phyloP scores from a whole-genome alignment of 2,329 filamentous ascomycete genomes.

The Xylaria hypoxylon region DNA sequence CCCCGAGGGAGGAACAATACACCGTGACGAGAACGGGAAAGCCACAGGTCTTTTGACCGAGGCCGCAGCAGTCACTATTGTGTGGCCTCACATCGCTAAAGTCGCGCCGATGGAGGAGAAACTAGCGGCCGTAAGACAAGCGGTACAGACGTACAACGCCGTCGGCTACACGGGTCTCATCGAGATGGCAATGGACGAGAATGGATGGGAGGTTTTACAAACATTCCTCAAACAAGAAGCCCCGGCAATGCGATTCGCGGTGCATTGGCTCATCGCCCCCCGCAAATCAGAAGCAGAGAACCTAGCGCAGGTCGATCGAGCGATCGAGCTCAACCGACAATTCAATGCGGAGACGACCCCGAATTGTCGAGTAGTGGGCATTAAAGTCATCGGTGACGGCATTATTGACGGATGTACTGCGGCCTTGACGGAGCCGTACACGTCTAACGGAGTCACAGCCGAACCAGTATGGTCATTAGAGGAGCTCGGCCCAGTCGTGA shows the following conservation, averaged over 20 bases:
- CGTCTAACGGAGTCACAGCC: constrained; percentile 57
- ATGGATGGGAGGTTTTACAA: constrained; percentile 63
- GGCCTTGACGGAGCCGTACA: constrained; percentile 69
- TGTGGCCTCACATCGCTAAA: constrained; percentile 65
- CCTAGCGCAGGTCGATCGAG: constrained; percentile 62
- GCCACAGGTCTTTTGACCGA: constrained; percentile 65
- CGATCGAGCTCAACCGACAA: constrained; percentile 59
- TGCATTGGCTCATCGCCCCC: constrained; percentile 67
- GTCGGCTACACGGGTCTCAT: constrained; percentile 66
- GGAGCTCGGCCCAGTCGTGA: constrained; percentile 65
- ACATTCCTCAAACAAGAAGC: constrained; percentile 53
- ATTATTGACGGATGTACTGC: constrained; percentile 75
- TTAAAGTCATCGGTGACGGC: constrained; percentile 75
- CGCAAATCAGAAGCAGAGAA: constrained; percentile 57
- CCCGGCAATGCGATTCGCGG: constrained; percentile 62
- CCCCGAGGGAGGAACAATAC: constrained; percentile 64
- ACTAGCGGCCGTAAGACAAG: constrained; percentile 58
- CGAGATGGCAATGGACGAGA: constrained; percentile 71
- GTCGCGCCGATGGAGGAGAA: constrained; percentile 63
- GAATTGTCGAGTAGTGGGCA: constrained; percentile 64
- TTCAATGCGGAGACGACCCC: constrained; percentile 59
- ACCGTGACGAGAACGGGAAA: constrained; percentile 60
- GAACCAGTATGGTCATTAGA: constrained; percentile 67
- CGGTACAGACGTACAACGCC: constrained; percentile 61
- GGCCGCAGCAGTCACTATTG: constrained; percentile 63